Evolutionary conservation across 2,329 filamentous ascomycete species (phyloP), one percentile per base, ranked within the genome.

Genomic region (Paraphoma chrysanthemicola): DNA sequence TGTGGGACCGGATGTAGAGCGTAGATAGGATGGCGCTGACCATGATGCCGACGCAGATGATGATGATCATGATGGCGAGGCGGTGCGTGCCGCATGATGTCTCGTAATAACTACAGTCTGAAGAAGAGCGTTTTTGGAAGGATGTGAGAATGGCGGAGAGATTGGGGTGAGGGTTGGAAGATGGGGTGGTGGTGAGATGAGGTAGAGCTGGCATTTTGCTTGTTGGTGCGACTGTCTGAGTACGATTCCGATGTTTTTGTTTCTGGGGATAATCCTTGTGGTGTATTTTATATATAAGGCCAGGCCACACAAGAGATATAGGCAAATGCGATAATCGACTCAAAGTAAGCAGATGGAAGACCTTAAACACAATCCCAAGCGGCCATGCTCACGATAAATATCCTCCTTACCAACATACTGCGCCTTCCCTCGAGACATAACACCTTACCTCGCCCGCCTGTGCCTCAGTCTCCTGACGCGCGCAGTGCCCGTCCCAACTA

Each of bases 61-160:
- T 60, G 39, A 69, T 67, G 53, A 58, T 43, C 14, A 67, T 53
- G 30, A 70, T 39, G 51, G 61, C 48, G 47, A 57, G 67, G 49
- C 68, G 68, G 45, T 71, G 63, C 12, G 41, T 36, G 56, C 57
- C 56, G 7, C 53, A 60, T 18, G 58, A 57, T 31, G 57, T 53
- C 50, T 60, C 51, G 47, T 56, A 60, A 23, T 49, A 51, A 43
- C 51, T 45, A 57, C 56, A 65, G 43, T 53, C 44, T 39, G 51
- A 55, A 41, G 59, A 58, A 43, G 18, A 42, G 16, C 60, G 60
- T 53, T 52, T 63, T 44, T 54, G 52, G 6, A 61, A 31, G 29
- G 18, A n/a, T 23, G 48, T 49, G 18, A 54, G 52, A 52, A 54
- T 51, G 47, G 28, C n/a, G n/a, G 31, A 23, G 18, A 23, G 16